These are phyloP conservation scores for Thuidium tamariscinum DNA, from an alignment of 225 moss, liverwort and hornwort genomes.

Conservation along the genomic window DNA sequence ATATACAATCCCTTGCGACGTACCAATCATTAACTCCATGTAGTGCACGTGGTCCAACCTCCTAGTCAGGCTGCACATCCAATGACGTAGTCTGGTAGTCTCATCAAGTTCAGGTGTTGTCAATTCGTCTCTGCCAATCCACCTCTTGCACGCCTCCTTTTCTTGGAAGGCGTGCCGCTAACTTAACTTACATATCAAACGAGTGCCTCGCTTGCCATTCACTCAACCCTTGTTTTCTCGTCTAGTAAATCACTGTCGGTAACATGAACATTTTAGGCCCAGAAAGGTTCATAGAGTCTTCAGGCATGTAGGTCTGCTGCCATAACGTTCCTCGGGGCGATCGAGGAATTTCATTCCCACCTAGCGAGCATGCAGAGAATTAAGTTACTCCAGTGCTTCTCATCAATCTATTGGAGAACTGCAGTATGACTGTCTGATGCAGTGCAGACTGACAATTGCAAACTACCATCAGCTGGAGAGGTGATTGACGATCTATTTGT, in stretches of 20 bases:
- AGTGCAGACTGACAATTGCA: not conserved
- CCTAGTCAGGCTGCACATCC: not conserved
- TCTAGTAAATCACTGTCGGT: not conserved
- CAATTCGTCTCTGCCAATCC: not conserved
- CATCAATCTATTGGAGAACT: not conserved
- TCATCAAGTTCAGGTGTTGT: constrained; percentile 19
- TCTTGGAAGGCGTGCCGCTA: not conserved
- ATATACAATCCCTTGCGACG: not conserved
- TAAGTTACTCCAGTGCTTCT: not conserved
- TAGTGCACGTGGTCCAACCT: constrained; percentile 22
- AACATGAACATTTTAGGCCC: not conserved
- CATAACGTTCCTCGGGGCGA: not conserved
- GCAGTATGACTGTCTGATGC: not conserved
- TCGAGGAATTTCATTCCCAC: not conserved
- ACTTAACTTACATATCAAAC: not conserved
- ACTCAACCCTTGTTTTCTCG: not conserved
- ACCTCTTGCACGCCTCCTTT: not conserved
- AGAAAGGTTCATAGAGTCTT: not conserved
- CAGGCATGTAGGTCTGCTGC: not conserved
- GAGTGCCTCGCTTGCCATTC: not conserved
- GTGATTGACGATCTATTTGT: not conserved
- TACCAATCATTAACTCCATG: constrained; percentile 11
- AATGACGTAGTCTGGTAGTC: not conserved
- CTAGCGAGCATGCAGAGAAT: not conserved
- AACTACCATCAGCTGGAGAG: not conserved